phyloP scores from a whole-genome alignment of 768 basidiomycete species.

The Rhodocollybia butyracea region DNA sequence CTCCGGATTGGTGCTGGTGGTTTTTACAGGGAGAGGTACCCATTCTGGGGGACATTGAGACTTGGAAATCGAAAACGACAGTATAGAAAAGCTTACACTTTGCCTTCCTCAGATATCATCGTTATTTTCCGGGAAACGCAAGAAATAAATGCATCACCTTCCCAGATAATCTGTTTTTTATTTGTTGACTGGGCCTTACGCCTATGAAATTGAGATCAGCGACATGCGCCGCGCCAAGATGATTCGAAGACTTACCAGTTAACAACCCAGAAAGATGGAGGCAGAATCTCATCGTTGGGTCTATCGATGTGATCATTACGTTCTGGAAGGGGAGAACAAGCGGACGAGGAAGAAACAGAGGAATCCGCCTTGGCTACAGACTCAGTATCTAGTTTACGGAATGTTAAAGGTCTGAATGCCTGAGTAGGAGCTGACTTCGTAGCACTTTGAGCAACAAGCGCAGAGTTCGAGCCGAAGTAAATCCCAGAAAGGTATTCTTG shows the following conservation, averaged over 20 bases:
- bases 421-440: neutral
- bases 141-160: slow-evolving; percentile 69
- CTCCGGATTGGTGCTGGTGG: slow-evolving; percentile 44
- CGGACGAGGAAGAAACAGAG: neutral
- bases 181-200: slow-evolving; percentile 55
- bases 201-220: slow-evolving; percentile 36
- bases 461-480: slow-evolving; percentile 46
- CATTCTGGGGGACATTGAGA: slow-evolving; percentile 41
- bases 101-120: slow-evolving; percentile 68
- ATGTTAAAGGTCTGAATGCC: neutral
- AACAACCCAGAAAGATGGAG: slow-evolving; percentile 52
- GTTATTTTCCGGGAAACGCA: slow-evolving; percentile 46
- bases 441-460: neutral
- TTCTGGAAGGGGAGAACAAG: neutral
- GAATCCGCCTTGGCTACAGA: slow-evolving; percentile 13
- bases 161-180: slow-evolving; percentile 87
- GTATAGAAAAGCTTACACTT: slow-evolving; percentile 48
- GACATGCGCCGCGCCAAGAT: no score
- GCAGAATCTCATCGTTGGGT: slow-evolving; percentile 12
- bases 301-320: neutral
- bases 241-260: slow-evolving; percentile 61
- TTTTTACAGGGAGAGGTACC: slow-evolving; percentile 64
- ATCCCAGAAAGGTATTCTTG: slow-evolving; percentile 61
- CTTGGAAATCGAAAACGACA: neutral
- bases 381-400: slow-evolving; percentile 21